A percentile compares a stretch with the other conserved stretches of the same genome.
phyloP scores from a whole-genome alignment of 2,329 filamentous ascomycete species.

The Ilyonectria robusta region DNA sequence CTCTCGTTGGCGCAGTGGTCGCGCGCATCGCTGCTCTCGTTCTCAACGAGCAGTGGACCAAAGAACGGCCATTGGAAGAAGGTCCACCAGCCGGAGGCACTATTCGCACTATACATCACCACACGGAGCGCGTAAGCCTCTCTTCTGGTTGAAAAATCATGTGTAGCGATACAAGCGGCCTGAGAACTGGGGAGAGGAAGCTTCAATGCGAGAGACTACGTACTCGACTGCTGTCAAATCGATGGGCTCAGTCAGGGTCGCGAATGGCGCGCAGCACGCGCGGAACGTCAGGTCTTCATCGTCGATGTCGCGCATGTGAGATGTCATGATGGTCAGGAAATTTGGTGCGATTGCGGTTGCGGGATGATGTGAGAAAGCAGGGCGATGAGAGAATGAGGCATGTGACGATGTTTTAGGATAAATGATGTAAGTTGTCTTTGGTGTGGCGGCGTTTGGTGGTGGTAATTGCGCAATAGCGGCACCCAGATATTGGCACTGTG shows the following conservation, averaged over 20 bases:
- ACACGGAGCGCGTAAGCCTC: slow-evolving; percentile 35
- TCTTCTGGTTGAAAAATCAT: not conserved
- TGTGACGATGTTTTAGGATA: not conserved
- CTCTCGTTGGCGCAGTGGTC: slow-evolving; percentile 87
- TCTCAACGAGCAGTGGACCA: slow-evolving; percentile 80
- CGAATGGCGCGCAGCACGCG: slow-evolving; percentile 58
- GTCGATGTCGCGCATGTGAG: slow-evolving; percentile 41
- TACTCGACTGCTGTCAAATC: slow-evolving; percentile 61
- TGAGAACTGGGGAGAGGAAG: not conserved
- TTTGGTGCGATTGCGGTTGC: not conserved
- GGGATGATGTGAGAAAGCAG: not conserved
- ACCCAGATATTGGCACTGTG: not conserved
- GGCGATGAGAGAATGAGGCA: not conserved
- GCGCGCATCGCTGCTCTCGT: slow-evolving; percentile 80
- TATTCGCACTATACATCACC: not conserved
- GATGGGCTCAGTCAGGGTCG: slow-evolving; percentile 58
- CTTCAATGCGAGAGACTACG: slow-evolving; percentile 18
- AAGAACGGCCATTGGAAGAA: slow-evolving; percentile 76
- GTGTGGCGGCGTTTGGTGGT: not conserved
- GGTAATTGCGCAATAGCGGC: slow-evolving; percentile 8
- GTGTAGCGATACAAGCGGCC: not conserved
- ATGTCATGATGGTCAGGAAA: slow-evolving; percentile 29
- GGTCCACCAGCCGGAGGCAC: slow-evolving; percentile 2
- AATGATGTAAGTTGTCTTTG: slow-evolving; percentile 9
- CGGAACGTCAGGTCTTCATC: slow-evolving; percentile 53